phyloP scores from a whole-genome alignment of 306 rosid species.

The Rosa multiflora region DNA sequence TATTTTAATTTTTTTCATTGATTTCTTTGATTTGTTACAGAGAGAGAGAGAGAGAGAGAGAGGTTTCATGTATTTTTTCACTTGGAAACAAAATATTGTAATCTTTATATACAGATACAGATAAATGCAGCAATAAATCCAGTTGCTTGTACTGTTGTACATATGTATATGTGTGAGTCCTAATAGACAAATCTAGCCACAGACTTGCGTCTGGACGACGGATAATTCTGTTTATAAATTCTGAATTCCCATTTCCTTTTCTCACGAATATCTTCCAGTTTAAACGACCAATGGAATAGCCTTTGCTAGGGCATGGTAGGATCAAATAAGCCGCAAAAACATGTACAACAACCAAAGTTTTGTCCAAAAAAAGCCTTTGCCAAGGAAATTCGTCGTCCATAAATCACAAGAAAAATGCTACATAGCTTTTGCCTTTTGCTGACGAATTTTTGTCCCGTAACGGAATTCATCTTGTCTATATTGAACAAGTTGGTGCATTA shows the following conservation, averaged over 20 bases:
- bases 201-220: conserved; percentile 28
- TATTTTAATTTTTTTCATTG: conserved; percentile 15
- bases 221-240: conserved; percentile 15
- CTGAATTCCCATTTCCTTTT: not conserved
- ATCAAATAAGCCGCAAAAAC: not conserved
- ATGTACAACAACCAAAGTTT: not conserved
- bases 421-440: not conserved
- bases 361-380: too few species aligned
- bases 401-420: too few species aligned
- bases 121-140: conserved; percentile 73
- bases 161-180: conserved; percentile 27
- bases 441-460: not conserved
- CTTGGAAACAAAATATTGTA: conserved; percentile 28
- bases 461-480: not conserved
- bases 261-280: not conserved
- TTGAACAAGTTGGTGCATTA: not conserved
- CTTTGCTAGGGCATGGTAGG: not conserved
- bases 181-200: conserved; percentile 23
- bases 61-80: conserved; percentile 30
- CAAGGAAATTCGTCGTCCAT: too few species aligned
- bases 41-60: conserved; percentile 31
- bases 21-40: conserved; percentile 35
- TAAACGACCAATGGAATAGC: not conserved
- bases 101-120: conserved; percentile 46
- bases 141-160: conserved; percentile 56